These are phyloP conservation scores for Nakataea oryzae DNA, from an alignment of 2,329 filamentous ascomycete genomes.

Conservation along the genomic window DNA sequence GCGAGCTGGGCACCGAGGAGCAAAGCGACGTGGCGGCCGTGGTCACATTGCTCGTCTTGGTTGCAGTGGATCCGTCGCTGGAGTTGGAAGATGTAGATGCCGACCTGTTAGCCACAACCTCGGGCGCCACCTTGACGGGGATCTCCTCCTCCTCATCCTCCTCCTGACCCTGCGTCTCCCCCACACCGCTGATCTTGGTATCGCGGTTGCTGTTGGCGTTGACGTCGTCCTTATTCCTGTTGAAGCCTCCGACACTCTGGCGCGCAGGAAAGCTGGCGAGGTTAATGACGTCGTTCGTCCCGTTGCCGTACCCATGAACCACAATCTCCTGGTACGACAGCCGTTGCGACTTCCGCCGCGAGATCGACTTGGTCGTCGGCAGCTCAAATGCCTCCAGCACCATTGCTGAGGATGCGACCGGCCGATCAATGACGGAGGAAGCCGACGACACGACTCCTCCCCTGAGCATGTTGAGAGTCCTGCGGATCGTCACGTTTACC, in stretches of 20 bases:
- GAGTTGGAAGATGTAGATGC: not conserved
- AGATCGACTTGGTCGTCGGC: constrained; percentile 6
- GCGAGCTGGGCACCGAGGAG: not conserved
- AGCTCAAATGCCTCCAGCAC: not conserved
- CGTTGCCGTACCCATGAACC: constrained; percentile 43
- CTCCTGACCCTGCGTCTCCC: not conserved
- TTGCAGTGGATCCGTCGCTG: not conserved
- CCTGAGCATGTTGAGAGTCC: constrained; percentile 21
- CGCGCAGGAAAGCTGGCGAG: too few species aligned
- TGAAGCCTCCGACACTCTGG: not conserved
- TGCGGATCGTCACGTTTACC: constrained; percentile 16
- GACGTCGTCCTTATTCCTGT: not conserved
- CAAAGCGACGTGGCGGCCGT: not conserved
- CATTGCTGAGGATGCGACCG: not conserved
- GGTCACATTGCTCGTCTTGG: not conserved
- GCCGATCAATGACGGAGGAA: not conserved
- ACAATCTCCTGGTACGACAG: constrained; percentile 37
- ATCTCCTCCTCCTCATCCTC: not conserved
- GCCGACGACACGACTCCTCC: not conserved
- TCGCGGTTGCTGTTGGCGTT: not conserved
- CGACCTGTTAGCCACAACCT: not conserved
- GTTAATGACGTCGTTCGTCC: constrained; percentile 23
- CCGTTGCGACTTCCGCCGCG: constrained; percentile 7
- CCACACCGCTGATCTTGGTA: too few species aligned
- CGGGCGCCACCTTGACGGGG: not conserved